Percentiles rank a stretch among this genome's conserved stretches.
Conservation (phyloP, 305 asterid species). For the Plantago coronopus region DNA sequence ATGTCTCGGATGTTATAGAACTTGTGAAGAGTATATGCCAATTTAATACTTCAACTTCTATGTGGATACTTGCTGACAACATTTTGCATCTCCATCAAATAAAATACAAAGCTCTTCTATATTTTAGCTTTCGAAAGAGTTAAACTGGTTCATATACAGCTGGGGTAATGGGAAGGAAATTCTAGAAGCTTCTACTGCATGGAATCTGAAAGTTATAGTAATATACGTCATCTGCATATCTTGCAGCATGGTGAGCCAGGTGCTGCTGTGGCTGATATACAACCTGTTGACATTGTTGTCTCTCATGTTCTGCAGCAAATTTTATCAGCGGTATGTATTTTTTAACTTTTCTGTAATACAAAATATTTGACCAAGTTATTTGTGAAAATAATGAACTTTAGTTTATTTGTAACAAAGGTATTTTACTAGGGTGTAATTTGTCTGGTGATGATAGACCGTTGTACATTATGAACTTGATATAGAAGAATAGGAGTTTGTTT, state of each 20-base stretch:
- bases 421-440: not conserved
- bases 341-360: not conserved
- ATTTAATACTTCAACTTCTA: slow-evolving; percentile 5
- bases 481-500: not conserved
- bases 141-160: slow-evolving; percentile 8
- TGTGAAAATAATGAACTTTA: not conserved
- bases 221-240: slow-evolving; percentile 24
- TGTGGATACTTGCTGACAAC: slow-evolving; percentile 11
- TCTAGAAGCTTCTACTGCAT: slow-evolving; percentile 19
- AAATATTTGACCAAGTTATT: slow-evolving; percentile 10
- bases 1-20: not conserved
- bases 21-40: not conserved
- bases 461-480: not conserved
- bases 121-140: slow-evolving; percentile 12
- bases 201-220: slow-evolving; percentile 22
- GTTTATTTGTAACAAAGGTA: not conserved
- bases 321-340: slow-evolving; percentile 50
- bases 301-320: slow-evolving; percentile 87
- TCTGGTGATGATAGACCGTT: slow-evolving; percentile 4
- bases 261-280: slow-evolving; percentile 93
- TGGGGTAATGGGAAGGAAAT: slow-evolving; percentile 15
- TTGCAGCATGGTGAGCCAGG: slow-evolving; percentile 98
- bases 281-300: slow-evolving; percentile 84
- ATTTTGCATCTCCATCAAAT: slow-evolving; percentile 4
- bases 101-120: not conserved